Percentiles rank a stretch among this genome's conserved stretches.
Evolutionary conservation across 179 eudicot genomes (phyloP).

Genomic region (Actinidia polygama): DNA sequence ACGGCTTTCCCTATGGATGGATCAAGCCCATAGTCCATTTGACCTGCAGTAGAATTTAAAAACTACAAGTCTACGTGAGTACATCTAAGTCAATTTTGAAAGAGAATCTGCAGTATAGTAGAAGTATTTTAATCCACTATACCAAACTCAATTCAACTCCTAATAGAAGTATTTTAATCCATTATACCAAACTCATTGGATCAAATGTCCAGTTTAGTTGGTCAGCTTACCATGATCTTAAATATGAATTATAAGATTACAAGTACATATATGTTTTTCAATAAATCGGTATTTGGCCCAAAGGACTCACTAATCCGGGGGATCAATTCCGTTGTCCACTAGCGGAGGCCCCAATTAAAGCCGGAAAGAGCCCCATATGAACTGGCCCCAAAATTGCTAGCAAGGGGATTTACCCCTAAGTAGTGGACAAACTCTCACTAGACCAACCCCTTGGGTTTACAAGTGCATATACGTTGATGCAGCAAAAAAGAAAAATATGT

Average conservation of each 20-base stretch:
- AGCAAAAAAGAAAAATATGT: too few species aligned
- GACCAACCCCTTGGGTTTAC: too few species aligned
- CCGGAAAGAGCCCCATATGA: too few species aligned
- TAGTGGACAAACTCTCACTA: too few species aligned
- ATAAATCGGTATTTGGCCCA: neutral
- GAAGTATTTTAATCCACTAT: neutral
- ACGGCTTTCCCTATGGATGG: constrained; percentile 91
- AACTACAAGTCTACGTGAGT: neutral
- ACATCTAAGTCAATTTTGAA: neutral
- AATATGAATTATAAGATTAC: neutral
- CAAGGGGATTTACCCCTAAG: too few species aligned
- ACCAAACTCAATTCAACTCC: neutral
- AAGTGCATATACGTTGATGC: too few species aligned
- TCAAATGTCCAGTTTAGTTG: neutral
- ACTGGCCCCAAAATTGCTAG: too few species aligned
- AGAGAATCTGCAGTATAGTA: neutral
- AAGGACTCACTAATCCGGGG: too few species aligned
- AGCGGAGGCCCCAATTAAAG: too few species aligned
- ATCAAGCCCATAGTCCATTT: constrained; percentile 97
- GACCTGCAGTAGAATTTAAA: constrained; percentile 54
- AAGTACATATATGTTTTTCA: neutral
- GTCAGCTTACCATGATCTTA: neutral
- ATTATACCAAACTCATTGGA: neutral
- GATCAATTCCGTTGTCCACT: too few species aligned
- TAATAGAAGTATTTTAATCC: neutral